A percentile compares a stretch with the other conserved stretches of the same genome.
Conservation (phyloP, 768 basidiomycete species). For the Pleurotus sapidus region DNA sequence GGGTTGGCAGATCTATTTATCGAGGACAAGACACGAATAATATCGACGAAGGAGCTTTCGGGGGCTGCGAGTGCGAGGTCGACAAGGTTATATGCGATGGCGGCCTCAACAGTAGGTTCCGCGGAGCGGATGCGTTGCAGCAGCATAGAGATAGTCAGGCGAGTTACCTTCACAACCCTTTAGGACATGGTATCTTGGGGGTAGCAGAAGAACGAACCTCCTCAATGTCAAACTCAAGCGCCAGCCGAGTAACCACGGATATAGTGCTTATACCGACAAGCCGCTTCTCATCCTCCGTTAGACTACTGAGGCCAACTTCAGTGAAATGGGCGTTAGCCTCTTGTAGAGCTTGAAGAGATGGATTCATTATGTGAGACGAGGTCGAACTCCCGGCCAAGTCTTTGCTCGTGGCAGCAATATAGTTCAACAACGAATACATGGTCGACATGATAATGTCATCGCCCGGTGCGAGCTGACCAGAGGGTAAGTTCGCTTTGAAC, state of each 20-base stretch:
- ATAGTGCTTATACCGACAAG: conserved; percentile 89
- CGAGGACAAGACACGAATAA: conserved; percentile 78
- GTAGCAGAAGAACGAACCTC: conserved; percentile 48
- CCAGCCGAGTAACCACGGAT: conserved; percentile 83
- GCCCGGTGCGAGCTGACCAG: conserved; percentile 68
- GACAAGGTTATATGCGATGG: conserved; percentile 89
- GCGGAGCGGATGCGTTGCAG: conserved; percentile 82
- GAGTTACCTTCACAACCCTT: conserved; percentile 55
- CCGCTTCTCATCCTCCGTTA: conserved; percentile 81
- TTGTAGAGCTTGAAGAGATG: conserved; percentile 37
- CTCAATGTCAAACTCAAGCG: conserved; percentile 82
- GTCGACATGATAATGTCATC: conserved; percentile 92
- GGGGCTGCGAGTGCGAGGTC: conserved; percentile 83
- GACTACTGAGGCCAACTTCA: conserved; percentile 60
- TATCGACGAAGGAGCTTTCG: conserved; percentile 74
- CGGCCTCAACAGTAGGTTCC: conserved; percentile 86
- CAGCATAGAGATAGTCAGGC: conserved; percentile 89
- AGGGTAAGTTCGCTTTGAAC: neutral
- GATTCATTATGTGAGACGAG: conserved; percentile 37
- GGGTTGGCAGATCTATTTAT: conserved; percentile 87
- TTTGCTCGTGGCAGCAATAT: conserved; percentile 82
- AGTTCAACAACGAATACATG: conserved; percentile 95
- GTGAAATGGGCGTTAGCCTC: conserved; percentile 55
- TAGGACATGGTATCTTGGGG: neutral
- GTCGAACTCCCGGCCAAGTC: conserved; percentile 57